Base-by-base conservation (phyloP, 2,329 filamentous ascomycete genomes). In the Capronia epimyces region DNA sequence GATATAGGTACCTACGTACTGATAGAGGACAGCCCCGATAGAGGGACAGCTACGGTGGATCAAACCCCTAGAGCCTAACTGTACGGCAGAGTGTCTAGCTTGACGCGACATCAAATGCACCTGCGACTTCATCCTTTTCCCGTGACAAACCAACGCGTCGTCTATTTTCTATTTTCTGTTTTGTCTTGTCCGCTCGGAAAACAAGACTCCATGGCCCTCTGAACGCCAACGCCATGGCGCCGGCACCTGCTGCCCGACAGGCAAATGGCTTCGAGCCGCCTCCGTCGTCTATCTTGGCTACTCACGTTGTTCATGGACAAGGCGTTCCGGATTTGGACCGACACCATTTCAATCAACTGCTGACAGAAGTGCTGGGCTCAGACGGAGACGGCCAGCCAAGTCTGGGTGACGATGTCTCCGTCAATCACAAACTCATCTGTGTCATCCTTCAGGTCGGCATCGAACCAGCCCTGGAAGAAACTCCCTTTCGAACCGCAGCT, bases 361-460 rank as follows among this genome's bases (percentile, higher is more conserved):
- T 91, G 21, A 81, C 82, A 56, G 81, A 83, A 59, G 77, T 81
- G 18, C 64, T 83, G 10, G 75, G 69, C 13, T 73, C 76, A 48
- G 69, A 68, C 41, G 67, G 67, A 39, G 64, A 69, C 32, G 69
- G 67, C 36, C 67, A 70, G 39, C 53, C 69, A 25, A 77, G 80
- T 10, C 64, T 75, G 1, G 79, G 84, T 56, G 82, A 86, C 39
- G 83, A 86, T 58, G 70, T 86, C 39, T 78, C 83, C 44, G 83
- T 94, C 65, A 91, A 94, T 60, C 85, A 89, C 62, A 86, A 89
- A 69, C 78, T 96, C 43, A 83, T 95, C 46, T 89, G 87, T 63
- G 86, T 95, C 56, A 86, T 93, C 60, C 84, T 60, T 25, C 53
- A 87, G 64, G 86, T 88, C 51, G 86, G 89, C 18, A 74, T 96